Evolutionary conservation across 2,329 filamentous ascomycete species (phyloP), one percentile per base, ranked within the genome.

Genomic region (Arthrobotrys musiformis): DNA sequence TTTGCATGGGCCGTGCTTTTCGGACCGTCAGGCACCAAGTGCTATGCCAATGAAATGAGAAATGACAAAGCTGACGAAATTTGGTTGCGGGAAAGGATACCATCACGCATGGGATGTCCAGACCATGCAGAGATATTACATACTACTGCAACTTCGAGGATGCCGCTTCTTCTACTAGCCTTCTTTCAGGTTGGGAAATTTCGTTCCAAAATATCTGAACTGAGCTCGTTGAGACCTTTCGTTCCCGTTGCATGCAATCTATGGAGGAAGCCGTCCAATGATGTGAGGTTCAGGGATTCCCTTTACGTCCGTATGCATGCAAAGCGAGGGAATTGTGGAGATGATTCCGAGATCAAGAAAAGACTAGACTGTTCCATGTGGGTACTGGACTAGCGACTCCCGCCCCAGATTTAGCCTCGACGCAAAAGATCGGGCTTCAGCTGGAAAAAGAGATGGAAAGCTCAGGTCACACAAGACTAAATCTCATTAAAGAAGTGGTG

Each of bases 391-490:
- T 58, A 24, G 52, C 52, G 52, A 58, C 33, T 37, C 52, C 52
- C 30, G 52, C 52, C n/a, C 46, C 19, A 52, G 46, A 42, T 54
- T 66, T 54, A 30, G 33, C 24, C 30, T 40, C 9, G 52, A 58
- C 40, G 7, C 9, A 7, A 37, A 28, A 58, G 30, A 54, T 54
- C 28, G 50, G 35, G 26, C 42, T 17, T 26, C 28, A 54, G 52
- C 61, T 62, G 52, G 46, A 63, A 11, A 17, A 35, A 42, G 13
- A 58, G n/a, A n/a, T n/a, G n/a, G n/a, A 64, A 50, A 8, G 42
- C 37, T 60, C 70, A 61, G 40, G 70, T 74, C 24, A 30, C 61
- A 74, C 70, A 74, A 66, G 46, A 13, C 61, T 42, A 54, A 15
- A 42, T 37, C 33, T 50, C 40, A 8, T 46, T 35, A 26, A 9